A percentile compares a stretch with the other conserved stretches of the same genome.
phyloP scores from a whole-genome alignment of 257 asterid genomes.

The Plantago major region DNA sequence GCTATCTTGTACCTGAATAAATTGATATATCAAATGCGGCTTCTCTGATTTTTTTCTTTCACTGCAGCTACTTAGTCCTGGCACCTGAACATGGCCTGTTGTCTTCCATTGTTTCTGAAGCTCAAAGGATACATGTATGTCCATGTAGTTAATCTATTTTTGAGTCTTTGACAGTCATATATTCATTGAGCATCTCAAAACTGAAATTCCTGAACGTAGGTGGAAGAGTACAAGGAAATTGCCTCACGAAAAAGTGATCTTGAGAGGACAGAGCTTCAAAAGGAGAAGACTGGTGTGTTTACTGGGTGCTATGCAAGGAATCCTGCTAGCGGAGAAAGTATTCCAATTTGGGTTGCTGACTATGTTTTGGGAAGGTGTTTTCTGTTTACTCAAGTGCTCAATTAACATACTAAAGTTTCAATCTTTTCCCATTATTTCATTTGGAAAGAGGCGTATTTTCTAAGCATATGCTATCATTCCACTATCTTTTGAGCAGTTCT shows the following conservation, averaged over 20 bases:
- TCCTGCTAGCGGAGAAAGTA: constrained; percentile 71
- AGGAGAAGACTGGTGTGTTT: constrained; percentile 90
- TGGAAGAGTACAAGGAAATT: constrained; percentile 77
- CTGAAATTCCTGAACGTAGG: constrained; percentile 42
- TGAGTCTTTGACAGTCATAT: constrained; percentile 16
- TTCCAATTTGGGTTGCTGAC: constrained; percentile 98
- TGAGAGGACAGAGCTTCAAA: constrained; percentile 97
- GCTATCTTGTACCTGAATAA: constrained; percentile 1
- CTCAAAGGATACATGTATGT: constrained; percentile 63
- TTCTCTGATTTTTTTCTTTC: constrained; percentile 25
- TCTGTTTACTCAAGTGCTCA: constrained; percentile 14
- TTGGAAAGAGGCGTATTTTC: not conserved
- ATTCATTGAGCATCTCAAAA: constrained; percentile 13
- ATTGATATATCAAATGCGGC: not conserved
- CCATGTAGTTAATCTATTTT: constrained; percentile 13
- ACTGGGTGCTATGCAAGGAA: constrained; percentile 90
- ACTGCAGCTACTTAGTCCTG: constrained; percentile 74
- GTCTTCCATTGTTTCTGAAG: constrained; percentile 60
- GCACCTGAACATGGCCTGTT: constrained; percentile 85
- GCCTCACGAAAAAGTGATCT: constrained; percentile 94
- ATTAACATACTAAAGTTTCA: constrained; percentile 2
- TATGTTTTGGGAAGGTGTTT: constrained; percentile 89
- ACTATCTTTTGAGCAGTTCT: too few relatives aligned
- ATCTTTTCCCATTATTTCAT: not conserved
- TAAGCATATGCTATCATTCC: too few relatives aligned